phyloP scores from a whole-genome alignment of 1,284 basidiomycete species.

The Boletus smithii region DNA sequence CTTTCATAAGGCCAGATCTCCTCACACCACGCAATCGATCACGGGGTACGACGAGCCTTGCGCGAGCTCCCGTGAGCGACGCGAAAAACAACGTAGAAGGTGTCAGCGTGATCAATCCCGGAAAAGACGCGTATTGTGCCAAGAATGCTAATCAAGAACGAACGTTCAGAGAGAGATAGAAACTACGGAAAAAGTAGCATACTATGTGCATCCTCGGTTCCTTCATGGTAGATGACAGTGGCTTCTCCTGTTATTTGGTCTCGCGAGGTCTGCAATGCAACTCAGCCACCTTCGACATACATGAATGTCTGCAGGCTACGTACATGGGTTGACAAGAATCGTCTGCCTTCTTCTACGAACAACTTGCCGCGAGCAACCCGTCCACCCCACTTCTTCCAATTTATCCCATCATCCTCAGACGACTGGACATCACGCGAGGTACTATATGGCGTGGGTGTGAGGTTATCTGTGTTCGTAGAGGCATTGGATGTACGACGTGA shows the following conservation, averaged over 20 bases:
- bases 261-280: constrained; percentile 8
- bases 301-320: constrained; percentile 10
- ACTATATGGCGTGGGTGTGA: constrained; percentile 4
- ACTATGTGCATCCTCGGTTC: constrained; percentile 40
- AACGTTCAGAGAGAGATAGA: background rate
- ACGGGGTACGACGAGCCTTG: constrained; percentile 47
- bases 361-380: constrained; percentile 45
- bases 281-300: constrained; percentile 5
- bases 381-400: constrained; percentile 57
- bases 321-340: constrained; percentile 39
- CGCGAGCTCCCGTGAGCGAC: constrained; percentile 43
- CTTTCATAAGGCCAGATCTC: constrained; percentile 53
- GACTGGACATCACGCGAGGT: constrained; percentile 6
- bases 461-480: constrained; percentile 10
- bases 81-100: constrained; percentile 51
- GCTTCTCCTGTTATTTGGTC: constrained; percentile 4
- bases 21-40: constrained; percentile 52
- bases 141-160: constrained; percentile 48
- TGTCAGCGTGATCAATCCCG: constrained; percentile 59
- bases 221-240: background rate
- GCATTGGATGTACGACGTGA: constrained; percentile 5
- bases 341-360: constrained; percentile 42
- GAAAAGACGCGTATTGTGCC: constrained; percentile 51
- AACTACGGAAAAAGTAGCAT: constrained; percentile 19
- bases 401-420: constrained; percentile 24